Conservation (phyloP, 1,139 yeast species). For the Entelexis sorbosivorans region DNA sequence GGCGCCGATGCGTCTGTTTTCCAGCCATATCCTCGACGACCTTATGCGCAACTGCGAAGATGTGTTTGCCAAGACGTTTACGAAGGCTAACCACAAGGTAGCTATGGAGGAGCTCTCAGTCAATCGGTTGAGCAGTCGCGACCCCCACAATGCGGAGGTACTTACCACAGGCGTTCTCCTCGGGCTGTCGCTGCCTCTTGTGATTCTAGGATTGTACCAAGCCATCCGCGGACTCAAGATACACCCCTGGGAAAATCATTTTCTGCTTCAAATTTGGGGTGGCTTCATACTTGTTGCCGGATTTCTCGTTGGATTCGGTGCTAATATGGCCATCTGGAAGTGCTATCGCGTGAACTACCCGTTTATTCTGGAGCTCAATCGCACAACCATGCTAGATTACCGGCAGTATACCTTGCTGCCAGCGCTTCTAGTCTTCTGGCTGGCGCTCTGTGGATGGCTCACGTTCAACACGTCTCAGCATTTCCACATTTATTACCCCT, state of each 20-base stretch:
- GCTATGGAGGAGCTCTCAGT: slow-evolving; percentile 64
- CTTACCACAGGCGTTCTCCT: slow-evolving; percentile 44
- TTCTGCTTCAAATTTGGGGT: slow-evolving; percentile 77
- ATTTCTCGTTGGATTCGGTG: slow-evolving; percentile 50
- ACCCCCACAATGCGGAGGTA: slow-evolving; percentile 29
- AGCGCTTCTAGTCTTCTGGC: slow-evolving; percentile 43
- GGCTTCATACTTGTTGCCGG: slow-evolving; percentile 65
- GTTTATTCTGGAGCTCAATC: slow-evolving; percentile 81
- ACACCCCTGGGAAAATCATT: slow-evolving; percentile 30
- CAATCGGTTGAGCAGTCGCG: slow-evolving; percentile 25
- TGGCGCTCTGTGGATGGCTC: slow-evolving; percentile 60
- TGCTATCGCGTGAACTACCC: slow-evolving; percentile 70
- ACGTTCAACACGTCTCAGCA: slow-evolving; percentile 40
- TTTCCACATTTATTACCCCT: slow-evolving; percentile 54
- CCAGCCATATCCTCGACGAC: slow-evolving; percentile 54
- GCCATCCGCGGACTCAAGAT: slow-evolving; percentile 33
- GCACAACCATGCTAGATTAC: slow-evolving; percentile 55
- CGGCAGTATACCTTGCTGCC: slow-evolving; percentile 58
- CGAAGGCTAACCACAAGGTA: slow-evolving; percentile 58
- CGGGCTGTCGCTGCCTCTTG: slow-evolving; percentile 62
- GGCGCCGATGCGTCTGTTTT: slow-evolving; percentile 25
- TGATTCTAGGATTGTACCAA: slow-evolving; percentile 41
- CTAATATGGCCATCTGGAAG: slow-evolving; percentile 66
- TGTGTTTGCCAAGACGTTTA: slow-evolving; percentile 55
- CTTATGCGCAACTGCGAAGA: slow-evolving; percentile 55